Evolutionary conservation across 2,329 filamentous ascomycete species (phyloP).

Genomic region (Xylariaceae sp.): DNA sequence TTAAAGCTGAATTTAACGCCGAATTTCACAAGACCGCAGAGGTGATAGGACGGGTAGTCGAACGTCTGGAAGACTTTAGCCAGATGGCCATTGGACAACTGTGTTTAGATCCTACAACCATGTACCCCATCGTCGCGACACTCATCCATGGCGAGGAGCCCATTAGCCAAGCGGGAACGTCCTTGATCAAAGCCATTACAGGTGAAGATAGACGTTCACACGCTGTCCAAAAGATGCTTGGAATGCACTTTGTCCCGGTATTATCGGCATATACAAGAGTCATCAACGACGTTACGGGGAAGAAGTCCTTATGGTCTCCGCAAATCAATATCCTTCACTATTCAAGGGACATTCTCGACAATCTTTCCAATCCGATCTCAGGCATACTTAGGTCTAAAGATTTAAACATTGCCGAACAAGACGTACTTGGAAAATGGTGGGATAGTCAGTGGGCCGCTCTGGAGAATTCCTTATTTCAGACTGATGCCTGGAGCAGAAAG

Average conservation of each 20-base stretch:
- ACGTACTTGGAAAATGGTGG: conserved; percentile 74
- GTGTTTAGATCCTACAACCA: conserved; percentile 61
- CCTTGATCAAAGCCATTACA: conserved; percentile 77
- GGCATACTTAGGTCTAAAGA: conserved; percentile 51
- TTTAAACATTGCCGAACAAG: conserved; percentile 56
- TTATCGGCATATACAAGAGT: conserved; percentile 41
- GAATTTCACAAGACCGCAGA: conserved; percentile 53
- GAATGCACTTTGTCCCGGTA: conserved; percentile 40
- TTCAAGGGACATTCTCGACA: conserved; percentile 51
- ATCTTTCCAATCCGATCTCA: conserved; percentile 50
- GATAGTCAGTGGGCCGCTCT: conserved; percentile 75
- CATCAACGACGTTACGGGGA: conserved; percentile 38
- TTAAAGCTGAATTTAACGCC: conserved; percentile 69
- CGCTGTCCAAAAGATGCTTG: conserved; percentile 43
- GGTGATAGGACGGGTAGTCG: conserved; percentile 67
- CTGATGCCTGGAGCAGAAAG: conserved; percentile 74
- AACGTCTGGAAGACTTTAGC: conserved; percentile 71
- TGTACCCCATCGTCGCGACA: conserved; percentile 69
- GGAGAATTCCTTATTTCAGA: conserved; percentile 73
- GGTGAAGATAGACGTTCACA: conserved; percentile 53
- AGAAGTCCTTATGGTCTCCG: conserved; percentile 48
- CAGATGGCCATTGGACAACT: conserved; percentile 62
- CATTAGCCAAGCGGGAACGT: conserved; percentile 73
- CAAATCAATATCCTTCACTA: conserved; percentile 53
- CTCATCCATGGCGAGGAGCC: conserved; percentile 75